Conservation (phyloP, 192 early-diverging fungal species). For the Linnemannia schmuckeri region DNA sequence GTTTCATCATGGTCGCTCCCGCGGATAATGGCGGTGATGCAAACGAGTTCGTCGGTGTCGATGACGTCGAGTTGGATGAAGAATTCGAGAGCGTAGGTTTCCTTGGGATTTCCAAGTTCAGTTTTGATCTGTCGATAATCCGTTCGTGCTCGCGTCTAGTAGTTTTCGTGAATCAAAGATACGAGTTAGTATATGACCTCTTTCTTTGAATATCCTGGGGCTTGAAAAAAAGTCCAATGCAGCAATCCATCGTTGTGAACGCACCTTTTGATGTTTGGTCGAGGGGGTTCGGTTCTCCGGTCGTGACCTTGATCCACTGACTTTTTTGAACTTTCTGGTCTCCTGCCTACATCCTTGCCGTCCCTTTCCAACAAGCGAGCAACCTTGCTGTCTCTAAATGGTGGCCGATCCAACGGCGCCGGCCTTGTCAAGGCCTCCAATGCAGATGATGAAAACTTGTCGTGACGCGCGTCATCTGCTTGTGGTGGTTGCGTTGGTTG, state of each 20-base stretch:
- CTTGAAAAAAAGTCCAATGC: not conserved
- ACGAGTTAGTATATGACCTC: not conserved
- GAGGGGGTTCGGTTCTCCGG: conserved; percentile 8
- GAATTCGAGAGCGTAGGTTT: conserved; percentile 28
- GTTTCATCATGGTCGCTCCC: not conserved
- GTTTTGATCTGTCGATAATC: conserved; percentile 42
- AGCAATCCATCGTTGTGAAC: not conserved
- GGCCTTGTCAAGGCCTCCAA: not conserved
- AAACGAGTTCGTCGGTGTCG: conserved; percentile 34
- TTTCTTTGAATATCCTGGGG: no score
- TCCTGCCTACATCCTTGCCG: not conserved
- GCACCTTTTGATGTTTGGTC: conserved; percentile 27
- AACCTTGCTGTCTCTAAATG: not conserved
- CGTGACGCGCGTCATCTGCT: not conserved
- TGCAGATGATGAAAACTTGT: not conserved
- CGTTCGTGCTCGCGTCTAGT: conserved; percentile 42
- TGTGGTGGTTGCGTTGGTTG: not conserved
- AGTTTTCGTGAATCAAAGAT: not conserved
- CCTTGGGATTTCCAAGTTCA: conserved; percentile 51
- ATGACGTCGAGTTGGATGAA: conserved; percentile 34
- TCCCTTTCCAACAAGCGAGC: not conserved
- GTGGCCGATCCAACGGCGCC: not conserved
- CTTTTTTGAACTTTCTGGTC: not conserved
- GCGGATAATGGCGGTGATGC: conserved; percentile 15
- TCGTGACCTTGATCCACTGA: conserved; percentile 26